phyloP scores from a whole-genome alignment of 176 grass and related monocot genomes.

The Oryza officinalis region DNA sequence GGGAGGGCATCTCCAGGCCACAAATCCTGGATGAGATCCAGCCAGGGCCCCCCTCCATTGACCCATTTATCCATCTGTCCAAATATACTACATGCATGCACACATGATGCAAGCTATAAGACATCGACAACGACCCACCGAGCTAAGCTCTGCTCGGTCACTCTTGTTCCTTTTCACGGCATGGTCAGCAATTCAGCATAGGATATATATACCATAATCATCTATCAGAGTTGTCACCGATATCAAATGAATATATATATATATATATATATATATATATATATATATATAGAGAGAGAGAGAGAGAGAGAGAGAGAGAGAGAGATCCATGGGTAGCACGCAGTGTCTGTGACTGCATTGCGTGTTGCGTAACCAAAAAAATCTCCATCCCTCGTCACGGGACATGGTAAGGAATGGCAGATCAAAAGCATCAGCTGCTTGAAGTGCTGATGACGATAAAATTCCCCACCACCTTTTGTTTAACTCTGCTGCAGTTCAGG shows the following conservation, averaged over 20 bases:
- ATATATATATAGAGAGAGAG: no score
- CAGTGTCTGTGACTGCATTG: not conserved
- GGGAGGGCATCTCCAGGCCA: slow-evolving; percentile 7
- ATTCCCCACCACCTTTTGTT: not conserved
- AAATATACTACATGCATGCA: not conserved
- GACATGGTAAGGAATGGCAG: not conserved
- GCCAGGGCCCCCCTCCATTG: not conserved
- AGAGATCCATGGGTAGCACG: not conserved
- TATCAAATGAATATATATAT: not conserved
- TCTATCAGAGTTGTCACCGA: not conserved
- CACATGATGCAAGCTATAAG: not conserved
- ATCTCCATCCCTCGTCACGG: not conserved
- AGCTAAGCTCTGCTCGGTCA: not conserved
- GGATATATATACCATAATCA: not conserved
- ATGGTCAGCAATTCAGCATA: not conserved
- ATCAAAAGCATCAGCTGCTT: not conserved
- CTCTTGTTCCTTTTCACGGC: not conserved
- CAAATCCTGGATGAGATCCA: slow-evolving; percentile 11
- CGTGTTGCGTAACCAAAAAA: not conserved
- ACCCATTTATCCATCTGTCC: not conserved
- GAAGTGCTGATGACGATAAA: no score
- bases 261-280: no score
- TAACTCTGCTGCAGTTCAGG: not conserved
- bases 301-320: no score
- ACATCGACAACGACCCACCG: not conserved